These are phyloP conservation scores for Sphaerobolus stellatus DNA, from an alignment of 1,284 basidiomycete genomes.

Conservation along the genomic window DNA sequence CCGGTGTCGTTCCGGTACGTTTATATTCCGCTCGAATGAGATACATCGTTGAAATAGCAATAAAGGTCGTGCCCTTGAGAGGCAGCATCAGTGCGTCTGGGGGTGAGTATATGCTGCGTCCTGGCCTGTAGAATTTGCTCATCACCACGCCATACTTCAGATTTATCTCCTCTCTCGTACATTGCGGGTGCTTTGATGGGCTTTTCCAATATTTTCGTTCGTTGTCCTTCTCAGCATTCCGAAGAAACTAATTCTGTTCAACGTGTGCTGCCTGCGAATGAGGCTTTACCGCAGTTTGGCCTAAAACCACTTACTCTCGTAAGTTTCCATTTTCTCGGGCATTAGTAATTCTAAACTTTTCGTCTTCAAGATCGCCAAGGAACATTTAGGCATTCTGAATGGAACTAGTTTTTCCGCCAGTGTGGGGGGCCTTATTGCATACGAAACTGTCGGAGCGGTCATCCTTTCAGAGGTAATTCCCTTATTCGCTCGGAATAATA, in stretches of 20 bases:
- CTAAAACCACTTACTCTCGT: constrained; percentile 69
- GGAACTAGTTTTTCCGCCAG: constrained; percentile 78
- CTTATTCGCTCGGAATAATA: not conserved
- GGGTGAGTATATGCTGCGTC: constrained; percentile 40
- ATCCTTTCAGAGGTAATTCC: constrained; percentile 5
- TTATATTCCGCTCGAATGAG: not conserved
- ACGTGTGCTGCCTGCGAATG: constrained; percentile 59
- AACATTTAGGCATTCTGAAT: constrained; percentile 79
- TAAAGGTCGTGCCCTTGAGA: constrained; percentile 80
- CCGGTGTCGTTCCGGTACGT: constrained; percentile 52
- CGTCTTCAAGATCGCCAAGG: constrained; percentile 51
- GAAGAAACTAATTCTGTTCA: constrained; percentile 17
- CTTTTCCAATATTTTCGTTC: constrained; percentile 77
- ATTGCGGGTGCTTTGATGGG: constrained; percentile 78
- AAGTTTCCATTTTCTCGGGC: constrained; percentile 39
- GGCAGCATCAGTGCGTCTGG: constrained; percentile 83
- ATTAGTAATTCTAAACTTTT: not conserved
- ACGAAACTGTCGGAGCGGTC: constrained; percentile 9
- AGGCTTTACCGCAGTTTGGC: constrained; percentile 64
- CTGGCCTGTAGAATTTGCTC: not conserved
- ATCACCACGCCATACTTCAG: constrained; percentile 36
- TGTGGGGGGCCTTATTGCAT: constrained; percentile 33
- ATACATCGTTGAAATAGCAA: constrained; percentile 35
- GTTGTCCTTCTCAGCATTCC: constrained; percentile 28
- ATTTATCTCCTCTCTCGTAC: constrained; percentile 79